These are phyloP conservation scores for Hypoxylon sp. DNA, from an alignment of 2,329 filamentous ascomycete species.

Conservation along the genomic window DNA sequence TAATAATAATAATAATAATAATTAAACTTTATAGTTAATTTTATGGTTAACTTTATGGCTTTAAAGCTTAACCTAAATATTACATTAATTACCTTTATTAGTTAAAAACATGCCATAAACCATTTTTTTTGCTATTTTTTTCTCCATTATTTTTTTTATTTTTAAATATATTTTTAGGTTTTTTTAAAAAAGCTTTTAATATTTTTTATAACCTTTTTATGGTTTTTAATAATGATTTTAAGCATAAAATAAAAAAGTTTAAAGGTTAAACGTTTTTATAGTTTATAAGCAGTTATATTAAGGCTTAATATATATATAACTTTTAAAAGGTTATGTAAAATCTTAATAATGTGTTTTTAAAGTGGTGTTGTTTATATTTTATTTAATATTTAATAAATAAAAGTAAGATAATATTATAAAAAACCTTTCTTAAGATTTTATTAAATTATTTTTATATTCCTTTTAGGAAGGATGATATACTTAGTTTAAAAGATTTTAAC, in stretches of 20 bases:
- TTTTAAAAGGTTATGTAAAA: not conserved
- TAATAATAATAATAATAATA: too few species aligned
- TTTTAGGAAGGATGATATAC: not conserved
- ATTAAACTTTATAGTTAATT: too few species aligned
- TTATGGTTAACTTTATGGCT: too few species aligned
- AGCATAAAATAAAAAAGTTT: not conserved
- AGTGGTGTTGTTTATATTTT: not conserved
- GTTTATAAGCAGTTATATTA: not conserved
- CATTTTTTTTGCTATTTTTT: not conserved
- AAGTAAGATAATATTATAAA: not conserved
- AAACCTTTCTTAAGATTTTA: not conserved
- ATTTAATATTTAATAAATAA: not conserved
- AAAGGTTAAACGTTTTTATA: not conserved
- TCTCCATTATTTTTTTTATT: not conserved
- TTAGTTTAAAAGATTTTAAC: not conserved
- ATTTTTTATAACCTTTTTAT: not conserved
- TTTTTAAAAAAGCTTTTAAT: not conserved
- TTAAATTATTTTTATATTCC: not conserved
- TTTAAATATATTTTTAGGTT: not conserved
- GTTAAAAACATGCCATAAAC: too few species aligned
- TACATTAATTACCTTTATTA: too few species aligned
- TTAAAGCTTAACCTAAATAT: too few species aligned
- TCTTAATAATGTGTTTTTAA: not conserved
- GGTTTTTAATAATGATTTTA: not conserved
- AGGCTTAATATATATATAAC: not conserved